A percentile compares a stretch with the other conserved stretches of the same genome.
These are phyloP conservation scores for Metschnikowia koreensis DNA, from an alignment of 805 yeast genomes.

Conservation along the genomic window DNA sequence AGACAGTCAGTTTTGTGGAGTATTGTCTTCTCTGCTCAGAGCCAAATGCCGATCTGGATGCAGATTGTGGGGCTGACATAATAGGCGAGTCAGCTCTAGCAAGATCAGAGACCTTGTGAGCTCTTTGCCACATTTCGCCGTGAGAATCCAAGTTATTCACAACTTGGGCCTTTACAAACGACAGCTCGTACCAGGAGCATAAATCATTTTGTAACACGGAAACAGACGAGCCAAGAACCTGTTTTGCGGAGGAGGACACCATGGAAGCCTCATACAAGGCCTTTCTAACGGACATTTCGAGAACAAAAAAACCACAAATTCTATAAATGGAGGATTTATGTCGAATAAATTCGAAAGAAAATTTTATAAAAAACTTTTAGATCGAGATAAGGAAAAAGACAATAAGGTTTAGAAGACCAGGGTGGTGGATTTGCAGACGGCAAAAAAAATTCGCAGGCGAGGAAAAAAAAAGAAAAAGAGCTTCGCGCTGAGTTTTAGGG, in stretches of 20 bases:
- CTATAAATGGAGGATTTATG: neutral
- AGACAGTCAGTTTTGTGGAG: constrained; percentile 12
- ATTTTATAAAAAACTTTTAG: too few species aligned
- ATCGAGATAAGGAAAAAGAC: neutral
- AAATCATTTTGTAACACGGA: constrained; percentile 22
- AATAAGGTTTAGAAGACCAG: neutral
- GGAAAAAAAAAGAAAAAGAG: neutral
- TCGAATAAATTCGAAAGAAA: neutral
- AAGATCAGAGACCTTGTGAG: constrained; percentile 9
- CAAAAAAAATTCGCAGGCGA: constrained; percentile 5
- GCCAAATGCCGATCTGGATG: neutral
- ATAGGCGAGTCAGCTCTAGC: constrained; percentile 1
- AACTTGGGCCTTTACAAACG: constrained; percentile 21
- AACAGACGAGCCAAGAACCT: constrained; percentile 21
- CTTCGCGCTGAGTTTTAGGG: constrained; percentile 7
- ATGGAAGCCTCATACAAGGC: constrained; percentile 24
- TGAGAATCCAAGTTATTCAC: constrained; percentile 20
- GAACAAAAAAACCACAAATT: neutral
- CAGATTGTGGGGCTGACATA: neutral
- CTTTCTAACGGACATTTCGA: constrained; percentile 16
- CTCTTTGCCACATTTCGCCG: constrained; percentile 26
- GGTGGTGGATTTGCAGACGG: neutral
- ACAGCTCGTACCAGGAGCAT: constrained; percentile 20
- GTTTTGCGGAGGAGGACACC: constrained; percentile 25
- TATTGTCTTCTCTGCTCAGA: constrained; percentile 7